A percentile compares a stretch with the other conserved stretches of the same genome.
These are phyloP conservation scores for Ustilago sp. DNA, from an alignment of 1,284 basidiomycete species.

Conservation along the genomic window DNA sequence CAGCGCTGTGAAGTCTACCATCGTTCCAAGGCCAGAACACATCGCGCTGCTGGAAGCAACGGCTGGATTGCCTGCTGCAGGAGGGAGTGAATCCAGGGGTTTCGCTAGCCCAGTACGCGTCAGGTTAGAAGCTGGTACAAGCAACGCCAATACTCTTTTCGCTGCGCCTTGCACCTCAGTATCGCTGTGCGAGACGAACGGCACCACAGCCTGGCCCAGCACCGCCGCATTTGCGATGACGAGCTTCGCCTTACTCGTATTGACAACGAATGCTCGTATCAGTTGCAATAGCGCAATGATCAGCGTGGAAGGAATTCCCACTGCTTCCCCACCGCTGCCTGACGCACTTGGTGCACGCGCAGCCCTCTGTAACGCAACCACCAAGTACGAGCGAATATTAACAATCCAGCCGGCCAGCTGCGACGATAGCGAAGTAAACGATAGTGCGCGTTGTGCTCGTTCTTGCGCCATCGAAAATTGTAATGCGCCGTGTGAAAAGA, in stretches of 20 bases:
- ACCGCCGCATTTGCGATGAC: constrained; percentile 12
- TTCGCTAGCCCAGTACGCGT: neutral
- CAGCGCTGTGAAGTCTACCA: neutral
- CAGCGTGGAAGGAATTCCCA: constrained; percentile 16
- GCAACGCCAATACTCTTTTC: neutral
- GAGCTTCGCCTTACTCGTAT: constrained; percentile 30
- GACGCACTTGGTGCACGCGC: constrained; percentile 10
- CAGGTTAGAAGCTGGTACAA: constrained; percentile 5
- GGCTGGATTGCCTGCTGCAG: neutral
- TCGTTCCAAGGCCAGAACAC: neutral
- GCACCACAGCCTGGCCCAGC: constrained; percentile 13
- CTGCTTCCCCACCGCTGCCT: neutral
- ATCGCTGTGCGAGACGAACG: constrained; percentile 26
- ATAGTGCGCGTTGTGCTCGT: constrained; percentile 23
- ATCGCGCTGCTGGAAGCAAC: neutral
- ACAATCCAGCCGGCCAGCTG: constrained; percentile 43
- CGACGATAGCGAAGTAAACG: constrained; percentile 47
- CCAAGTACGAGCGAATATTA: constrained; percentile 31
- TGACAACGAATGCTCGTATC: constrained; percentile 18
- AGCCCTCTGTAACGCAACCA: constrained; percentile 25
- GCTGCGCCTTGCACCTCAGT: constrained; percentile 23
- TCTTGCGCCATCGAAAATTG: constrained; percentile 44
- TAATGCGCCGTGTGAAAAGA: constrained; percentile 26
- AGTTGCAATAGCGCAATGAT: constrained; percentile 26
- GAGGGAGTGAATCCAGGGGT: neutral